These are phyloP conservation scores for Histomonas meleagridis DNA, from an alignment of 208 protist genomes.

Conservation along the genomic window DNA sequence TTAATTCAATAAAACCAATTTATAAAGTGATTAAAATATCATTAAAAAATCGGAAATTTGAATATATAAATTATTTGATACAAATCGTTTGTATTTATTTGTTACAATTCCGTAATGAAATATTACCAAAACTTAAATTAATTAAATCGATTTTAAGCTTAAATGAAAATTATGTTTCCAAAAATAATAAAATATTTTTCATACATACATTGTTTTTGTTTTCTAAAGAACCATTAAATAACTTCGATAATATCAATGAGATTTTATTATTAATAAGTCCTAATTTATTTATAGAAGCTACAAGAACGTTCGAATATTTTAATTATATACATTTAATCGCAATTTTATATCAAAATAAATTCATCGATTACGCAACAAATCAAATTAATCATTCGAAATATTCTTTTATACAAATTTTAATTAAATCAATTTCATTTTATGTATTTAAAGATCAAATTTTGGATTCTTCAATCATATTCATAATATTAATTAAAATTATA, in stretches of 20 bases:
- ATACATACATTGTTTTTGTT: not conserved
- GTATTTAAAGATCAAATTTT: not conserved
- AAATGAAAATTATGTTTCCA: not conserved
- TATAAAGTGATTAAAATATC: not conserved
- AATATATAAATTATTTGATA: not conserved
- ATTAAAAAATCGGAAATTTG: not conserved
- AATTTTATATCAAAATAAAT: not conserved
- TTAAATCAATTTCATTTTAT: not conserved
- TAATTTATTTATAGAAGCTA: not conserved
- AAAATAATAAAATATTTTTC: not conserved
- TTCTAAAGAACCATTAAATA: not conserved
- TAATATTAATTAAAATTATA: not conserved
- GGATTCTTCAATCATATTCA: not conserved
- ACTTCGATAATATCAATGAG: not conserved
- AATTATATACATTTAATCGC: not conserved
- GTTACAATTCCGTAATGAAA: not conserved
- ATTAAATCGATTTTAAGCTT: not conserved
- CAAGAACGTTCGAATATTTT: not conserved
- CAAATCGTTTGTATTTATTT: not conserved
- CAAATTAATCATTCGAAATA: not conserved
- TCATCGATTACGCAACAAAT: not conserved
- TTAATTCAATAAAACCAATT: not conserved
- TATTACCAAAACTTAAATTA: not conserved
- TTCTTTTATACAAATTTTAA: not conserved
- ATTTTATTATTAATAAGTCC: not conserved